Percentiles rank a stretch among this genome's conserved stretches.
Conservation (phyloP, 2,329 filamentous ascomycete species). For the Stenocarpella maydis region DNA sequence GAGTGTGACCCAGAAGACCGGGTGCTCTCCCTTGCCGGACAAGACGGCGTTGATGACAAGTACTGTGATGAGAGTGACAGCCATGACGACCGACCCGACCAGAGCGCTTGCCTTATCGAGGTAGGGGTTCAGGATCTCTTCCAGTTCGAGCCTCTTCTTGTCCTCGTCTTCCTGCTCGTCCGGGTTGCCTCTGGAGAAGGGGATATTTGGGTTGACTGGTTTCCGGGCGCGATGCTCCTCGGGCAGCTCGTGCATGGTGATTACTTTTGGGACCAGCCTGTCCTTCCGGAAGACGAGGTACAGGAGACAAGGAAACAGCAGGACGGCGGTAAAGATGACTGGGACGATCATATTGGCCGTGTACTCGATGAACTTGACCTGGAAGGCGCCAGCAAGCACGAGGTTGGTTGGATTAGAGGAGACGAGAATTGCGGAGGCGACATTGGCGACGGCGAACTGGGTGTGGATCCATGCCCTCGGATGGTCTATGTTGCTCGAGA, state of each 20-base stretch:
- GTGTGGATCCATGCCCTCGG: slow-evolving; percentile 77
- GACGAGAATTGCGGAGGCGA: slow-evolving; percentile 77
- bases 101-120: slow-evolving; percentile 71
- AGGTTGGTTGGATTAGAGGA: slow-evolving; percentile 82
- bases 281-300: slow-evolving; percentile 74
- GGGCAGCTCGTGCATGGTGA: slow-evolving; percentile 73
- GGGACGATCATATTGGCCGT: slow-evolving; percentile 82
- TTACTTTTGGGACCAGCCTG: slow-evolving; percentile 68
- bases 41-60: slow-evolving; percentile 71
- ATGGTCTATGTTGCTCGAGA: slow-evolving; percentile 75
- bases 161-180: slow-evolving; percentile 58
- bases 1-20: slow-evolving; percentile 74
- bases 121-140: slow-evolving; percentile 80
- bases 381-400: slow-evolving; percentile 75
- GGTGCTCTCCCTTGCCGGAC: slow-evolving; percentile 56
- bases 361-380: slow-evolving; percentile 76
- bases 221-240: slow-evolving; percentile 61
- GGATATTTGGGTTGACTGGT: slow-evolving; percentile 78
- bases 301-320: slow-evolving; percentile 74
- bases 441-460: slow-evolving; percentile 77
- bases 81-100: slow-evolving; percentile 73
- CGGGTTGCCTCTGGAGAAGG: slow-evolving; percentile 63
- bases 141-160: slow-evolving; percentile 65
- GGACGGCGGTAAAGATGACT: slow-evolving; percentile 70
- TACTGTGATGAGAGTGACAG: slow-evolving; percentile 70